These are phyloP conservation scores for Triangularia setosa DNA, from an alignment of 2,329 filamentous ascomycete genomes.

Conservation along the genomic window DNA sequence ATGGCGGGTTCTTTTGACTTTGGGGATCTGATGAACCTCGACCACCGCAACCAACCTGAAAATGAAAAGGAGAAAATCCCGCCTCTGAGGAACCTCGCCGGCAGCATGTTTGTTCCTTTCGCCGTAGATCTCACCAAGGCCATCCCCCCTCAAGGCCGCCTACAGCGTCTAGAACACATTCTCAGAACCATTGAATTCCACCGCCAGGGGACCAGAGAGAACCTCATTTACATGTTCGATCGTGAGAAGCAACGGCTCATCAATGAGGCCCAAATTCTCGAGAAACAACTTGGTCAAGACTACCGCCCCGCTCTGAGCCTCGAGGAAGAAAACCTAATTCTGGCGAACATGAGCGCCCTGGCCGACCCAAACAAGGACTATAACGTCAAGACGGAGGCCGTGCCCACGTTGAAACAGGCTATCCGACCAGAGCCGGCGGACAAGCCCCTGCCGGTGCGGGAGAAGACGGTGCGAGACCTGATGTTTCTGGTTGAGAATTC, in stretches of 20 bases:
- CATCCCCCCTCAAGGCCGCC: constrained; percentile 26
- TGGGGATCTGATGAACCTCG: neutral
- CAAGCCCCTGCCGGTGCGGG: constrained; percentile 12
- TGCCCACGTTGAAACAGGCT: neutral
- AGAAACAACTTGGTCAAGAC: neutral
- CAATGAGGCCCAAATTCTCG: constrained; percentile 18
- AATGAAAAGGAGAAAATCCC: constrained; percentile 24
- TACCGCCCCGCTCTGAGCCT: constrained; percentile 12
- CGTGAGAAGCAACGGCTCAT: constrained; percentile 33
- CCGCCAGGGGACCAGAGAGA: constrained; percentile 29
- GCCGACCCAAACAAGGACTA: constrained; percentile 24
- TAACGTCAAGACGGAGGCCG: constrained; percentile 16
- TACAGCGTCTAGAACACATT: constrained; percentile 30
- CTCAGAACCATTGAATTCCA: constrained; percentile 32
- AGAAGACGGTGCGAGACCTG: constrained; percentile 18
- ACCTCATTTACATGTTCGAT: constrained; percentile 33
- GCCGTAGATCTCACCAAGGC: constrained; percentile 29
- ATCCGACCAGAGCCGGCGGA: neutral
- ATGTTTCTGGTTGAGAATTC: constrained; percentile 16
- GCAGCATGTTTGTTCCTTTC: constrained; percentile 35
- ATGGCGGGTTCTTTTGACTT: neutral
- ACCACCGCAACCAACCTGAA: neutral
- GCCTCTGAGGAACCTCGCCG: constrained; percentile 27
- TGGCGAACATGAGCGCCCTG: constrained; percentile 29
- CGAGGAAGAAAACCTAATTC: constrained; percentile 28